phyloP scores from a whole-genome alignment of 73 alveolate species.

The Durusdinium trenchii region DNA sequence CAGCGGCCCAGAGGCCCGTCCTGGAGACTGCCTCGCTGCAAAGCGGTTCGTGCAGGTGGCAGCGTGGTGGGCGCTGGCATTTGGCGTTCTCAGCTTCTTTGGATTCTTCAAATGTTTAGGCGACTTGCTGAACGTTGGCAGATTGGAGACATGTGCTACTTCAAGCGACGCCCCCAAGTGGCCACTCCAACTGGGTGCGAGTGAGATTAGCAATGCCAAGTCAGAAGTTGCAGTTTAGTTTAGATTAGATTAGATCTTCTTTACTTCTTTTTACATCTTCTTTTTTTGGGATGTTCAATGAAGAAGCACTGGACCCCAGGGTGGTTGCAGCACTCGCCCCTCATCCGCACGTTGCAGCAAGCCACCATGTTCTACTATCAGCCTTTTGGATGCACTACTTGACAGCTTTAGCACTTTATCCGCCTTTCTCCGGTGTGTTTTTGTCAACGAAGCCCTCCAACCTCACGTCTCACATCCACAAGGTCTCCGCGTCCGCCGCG shows the following conservation, averaged over 20 bases:
- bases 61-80: conserved; percentile 10
- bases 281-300: not conserved
- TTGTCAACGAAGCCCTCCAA: too few relatives aligned
- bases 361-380: conserved; percentile 75
- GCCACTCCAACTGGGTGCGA: too few relatives aligned
- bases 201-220: too few relatives aligned
- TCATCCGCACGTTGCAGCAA: conserved; percentile 67
- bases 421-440: too few relatives aligned
- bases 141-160: not conserved
- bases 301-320: not conserved
- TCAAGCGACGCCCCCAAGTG: too few relatives aligned
- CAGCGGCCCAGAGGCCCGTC: not conserved
- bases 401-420: too few relatives aligned
- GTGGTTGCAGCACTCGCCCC: conserved; percentile 66
- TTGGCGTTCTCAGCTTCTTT: conserved; percentile 26
- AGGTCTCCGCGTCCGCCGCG: conserved; percentile 85
- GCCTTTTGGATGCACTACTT: not conserved
- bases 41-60: conserved; percentile 18
- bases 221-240: too few relatives aligned
- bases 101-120: conserved; percentile 19
- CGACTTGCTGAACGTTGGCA: not conserved
- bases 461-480: not conserved
- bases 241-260: too few relatives aligned
- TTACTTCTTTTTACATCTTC: not conserved
- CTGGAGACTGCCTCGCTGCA: not conserved